These are phyloP conservation scores for Lactarius pseudohatsudake DNA, from an alignment of 768 basidiomycete genomes.

Conservation along the genomic window DNA sequence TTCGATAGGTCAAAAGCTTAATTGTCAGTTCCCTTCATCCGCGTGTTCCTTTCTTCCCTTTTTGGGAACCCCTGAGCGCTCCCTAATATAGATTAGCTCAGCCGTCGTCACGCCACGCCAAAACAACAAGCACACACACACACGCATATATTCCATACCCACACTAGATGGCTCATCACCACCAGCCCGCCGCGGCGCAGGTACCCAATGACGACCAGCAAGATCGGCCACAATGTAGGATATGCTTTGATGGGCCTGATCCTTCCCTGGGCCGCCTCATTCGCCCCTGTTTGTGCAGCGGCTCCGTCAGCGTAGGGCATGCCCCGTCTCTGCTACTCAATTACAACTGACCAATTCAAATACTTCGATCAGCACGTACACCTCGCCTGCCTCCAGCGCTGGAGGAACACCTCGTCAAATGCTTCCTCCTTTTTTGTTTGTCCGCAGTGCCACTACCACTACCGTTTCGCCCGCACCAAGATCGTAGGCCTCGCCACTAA, in stretches of 20 bases:
- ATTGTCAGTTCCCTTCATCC: constrained; percentile 19
- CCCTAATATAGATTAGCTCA: neutral
- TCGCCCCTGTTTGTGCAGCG: constrained; percentile 77
- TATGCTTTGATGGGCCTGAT: constrained; percentile 76
- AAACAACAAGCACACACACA: neutral
- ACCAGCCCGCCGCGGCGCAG: neutral
- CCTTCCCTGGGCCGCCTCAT: constrained; percentile 70
- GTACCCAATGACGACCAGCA: constrained; percentile 8
- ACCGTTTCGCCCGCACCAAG: constrained; percentile 71
- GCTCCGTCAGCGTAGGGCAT: constrained; percentile 64
- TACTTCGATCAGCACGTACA: constrained; percentile 62
- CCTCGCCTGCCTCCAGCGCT: constrained; percentile 71
- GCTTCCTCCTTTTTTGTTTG: constrained; percentile 73
- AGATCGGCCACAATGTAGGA: constrained; percentile 71
- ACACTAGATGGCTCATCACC: neutral
- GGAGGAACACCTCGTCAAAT: constrained; percentile 65
- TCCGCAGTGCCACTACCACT: constrained; percentile 76
- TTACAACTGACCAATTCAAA: constrained; percentile 24
- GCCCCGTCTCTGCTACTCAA: neutral
- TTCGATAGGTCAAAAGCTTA: constrained; percentile 28
- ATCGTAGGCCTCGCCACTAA: constrained; percentile 77
- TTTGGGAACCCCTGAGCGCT: neutral
- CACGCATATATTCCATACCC: neutral
- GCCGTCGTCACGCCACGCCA: neutral
- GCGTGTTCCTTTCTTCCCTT: neutral